Conservation (phyloP, 1,139 yeast genomes). For the Yamadazyma friedrichii region DNA sequence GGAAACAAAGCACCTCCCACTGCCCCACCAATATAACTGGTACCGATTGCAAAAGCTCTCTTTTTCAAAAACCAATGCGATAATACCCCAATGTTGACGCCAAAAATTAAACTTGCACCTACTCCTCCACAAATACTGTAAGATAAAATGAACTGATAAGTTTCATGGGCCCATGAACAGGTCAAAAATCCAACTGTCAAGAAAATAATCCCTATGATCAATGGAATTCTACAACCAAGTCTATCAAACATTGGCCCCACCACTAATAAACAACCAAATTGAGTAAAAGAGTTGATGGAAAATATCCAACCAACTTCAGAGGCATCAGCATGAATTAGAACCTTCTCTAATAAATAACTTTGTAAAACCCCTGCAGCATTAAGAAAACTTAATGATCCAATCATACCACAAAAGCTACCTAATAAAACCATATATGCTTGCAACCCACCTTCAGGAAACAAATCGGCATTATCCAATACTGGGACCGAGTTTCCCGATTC, state of each 20-base stretch:
- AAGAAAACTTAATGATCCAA: slow-evolving; percentile 59
- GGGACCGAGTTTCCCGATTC: slow-evolving; percentile 13
- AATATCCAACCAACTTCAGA: slow-evolving; percentile 35
- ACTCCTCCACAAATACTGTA: slow-evolving; percentile 58
- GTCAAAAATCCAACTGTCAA: slow-evolving; percentile 49
- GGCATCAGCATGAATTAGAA: slow-evolving; percentile 18
- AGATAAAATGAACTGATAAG: slow-evolving; percentile 60
- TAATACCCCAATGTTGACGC: slow-evolving; percentile 57
- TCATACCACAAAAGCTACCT: slow-evolving; percentile 60
- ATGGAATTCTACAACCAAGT: slow-evolving; percentile 50
- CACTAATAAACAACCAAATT: slow-evolving; percentile 53
- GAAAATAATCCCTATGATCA: slow-evolving; percentile 46
- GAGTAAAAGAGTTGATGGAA: slow-evolving; percentile 28
- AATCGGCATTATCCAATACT: slow-evolving; percentile 22
- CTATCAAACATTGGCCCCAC: slow-evolving; percentile 55
- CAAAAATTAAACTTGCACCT: slow-evolving; percentile 58
- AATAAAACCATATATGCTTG: slow-evolving; percentile 58
- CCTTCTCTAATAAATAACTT: slow-evolving; percentile 21
- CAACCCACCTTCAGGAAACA: slow-evolving; percentile 64
- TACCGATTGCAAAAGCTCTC: slow-evolving; percentile 56
- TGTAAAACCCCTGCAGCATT: slow-evolving; percentile 42
- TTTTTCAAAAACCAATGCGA: slow-evolving; percentile 62
- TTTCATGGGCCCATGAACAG: slow-evolving; percentile 48
- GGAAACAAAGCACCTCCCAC: slow-evolving; percentile 65
- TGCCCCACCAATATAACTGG: slow-evolving; percentile 63